These are phyloP conservation scores for Petasospora rhodanensis DNA, from an alignment of 1,139 yeast species.

Conservation along the genomic window DNA sequence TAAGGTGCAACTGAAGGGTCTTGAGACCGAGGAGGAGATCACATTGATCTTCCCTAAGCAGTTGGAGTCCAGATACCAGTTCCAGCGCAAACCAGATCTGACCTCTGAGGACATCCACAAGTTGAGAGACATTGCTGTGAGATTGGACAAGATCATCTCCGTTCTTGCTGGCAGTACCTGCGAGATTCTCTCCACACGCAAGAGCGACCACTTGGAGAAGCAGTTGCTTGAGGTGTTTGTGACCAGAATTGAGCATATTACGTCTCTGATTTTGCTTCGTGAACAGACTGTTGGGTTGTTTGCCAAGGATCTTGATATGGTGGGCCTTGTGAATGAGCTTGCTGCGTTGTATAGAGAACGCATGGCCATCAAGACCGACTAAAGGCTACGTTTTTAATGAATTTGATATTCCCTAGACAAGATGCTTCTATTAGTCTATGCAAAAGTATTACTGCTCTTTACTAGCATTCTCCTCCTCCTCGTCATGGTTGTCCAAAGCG, in stretches of 20 bases:
- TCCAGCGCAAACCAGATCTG: constrained; percentile 26
- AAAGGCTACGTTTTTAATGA: background rate
- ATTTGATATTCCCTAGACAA: no score
- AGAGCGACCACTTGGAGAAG: constrained; percentile 27
- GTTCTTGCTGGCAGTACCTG: constrained; percentile 14
- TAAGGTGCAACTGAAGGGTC: constrained; percentile 85
- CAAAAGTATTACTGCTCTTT: no score
- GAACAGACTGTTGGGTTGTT: constrained; percentile 25
- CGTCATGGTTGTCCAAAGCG: no score
- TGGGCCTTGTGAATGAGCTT: constrained; percentile 17
- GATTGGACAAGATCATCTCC: constrained; percentile 42
- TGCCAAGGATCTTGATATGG: constrained; percentile 14
- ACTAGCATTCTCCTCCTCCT: no score
- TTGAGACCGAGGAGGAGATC: constrained; percentile 88
- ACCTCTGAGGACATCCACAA: constrained; percentile 36
- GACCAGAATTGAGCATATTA: constrained; percentile 44
- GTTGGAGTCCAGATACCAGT: constrained; percentile 49
- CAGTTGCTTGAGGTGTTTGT: constrained; percentile 43
- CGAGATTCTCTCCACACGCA: constrained; percentile 32
- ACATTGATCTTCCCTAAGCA: constrained; percentile 73
- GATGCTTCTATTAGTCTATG: no score
- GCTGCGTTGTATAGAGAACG: constrained; percentile 8
- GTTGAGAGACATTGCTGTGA: constrained; percentile 43
- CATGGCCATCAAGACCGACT: no score
- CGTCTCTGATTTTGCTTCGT: constrained; percentile 26